Evolutionary conservation across 2,329 filamentous ascomycete species (phyloP).

Genomic region (Leptographium lundbergii): DNA sequence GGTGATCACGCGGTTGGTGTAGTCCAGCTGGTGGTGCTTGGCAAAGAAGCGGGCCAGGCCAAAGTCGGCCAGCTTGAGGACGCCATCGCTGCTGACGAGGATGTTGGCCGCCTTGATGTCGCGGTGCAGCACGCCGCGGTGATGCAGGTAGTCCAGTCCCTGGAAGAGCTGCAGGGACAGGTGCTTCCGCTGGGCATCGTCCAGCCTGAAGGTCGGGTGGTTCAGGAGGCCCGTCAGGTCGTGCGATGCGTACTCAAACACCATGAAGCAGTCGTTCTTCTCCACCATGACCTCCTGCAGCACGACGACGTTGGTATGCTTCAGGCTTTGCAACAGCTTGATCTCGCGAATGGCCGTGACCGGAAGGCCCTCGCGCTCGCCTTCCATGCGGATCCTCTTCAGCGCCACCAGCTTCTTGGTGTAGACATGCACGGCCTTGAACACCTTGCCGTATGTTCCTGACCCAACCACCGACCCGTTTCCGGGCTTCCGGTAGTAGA

Average conservation of each 20-base stretch:
- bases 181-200: slow-evolving; percentile 80
- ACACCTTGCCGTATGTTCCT: slow-evolving; percentile 91
- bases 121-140: slow-evolving; percentile 83
- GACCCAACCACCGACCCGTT: slow-evolving; percentile 95
- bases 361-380: slow-evolving; percentile 80
- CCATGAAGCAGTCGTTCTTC: slow-evolving; percentile 98
- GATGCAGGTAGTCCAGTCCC: slow-evolving; percentile 85
- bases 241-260: slow-evolving; percentile 95
- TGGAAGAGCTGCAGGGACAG: slow-evolving; percentile 87
- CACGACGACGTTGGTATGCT: slow-evolving; percentile 70
- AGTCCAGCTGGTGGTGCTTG: slow-evolving; percentile 82
- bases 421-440: slow-evolving; percentile 89
- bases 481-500: slow-evolving; percentile 91
- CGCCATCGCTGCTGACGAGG: slow-evolving; percentile 76
- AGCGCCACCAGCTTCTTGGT: slow-evolving; percentile 72
- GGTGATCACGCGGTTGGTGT: slow-evolving; percentile 96
- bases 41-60: slow-evolving; percentile 92
- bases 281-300: slow-evolving; percentile 95
- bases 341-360: slow-evolving; percentile 87
- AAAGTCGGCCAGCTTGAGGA: slow-evolving; percentile 90
- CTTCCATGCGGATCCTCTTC: slow-evolving; percentile 89
- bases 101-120: slow-evolving; percentile 99
- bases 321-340: slow-evolving; percentile 77
- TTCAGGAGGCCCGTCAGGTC: slow-evolving; percentile 92
- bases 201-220: slow-evolving; percentile 80